Base-by-base conservation (phyloP, 352 stramenopile genomes). In the Phytophthora pisi region DNA sequence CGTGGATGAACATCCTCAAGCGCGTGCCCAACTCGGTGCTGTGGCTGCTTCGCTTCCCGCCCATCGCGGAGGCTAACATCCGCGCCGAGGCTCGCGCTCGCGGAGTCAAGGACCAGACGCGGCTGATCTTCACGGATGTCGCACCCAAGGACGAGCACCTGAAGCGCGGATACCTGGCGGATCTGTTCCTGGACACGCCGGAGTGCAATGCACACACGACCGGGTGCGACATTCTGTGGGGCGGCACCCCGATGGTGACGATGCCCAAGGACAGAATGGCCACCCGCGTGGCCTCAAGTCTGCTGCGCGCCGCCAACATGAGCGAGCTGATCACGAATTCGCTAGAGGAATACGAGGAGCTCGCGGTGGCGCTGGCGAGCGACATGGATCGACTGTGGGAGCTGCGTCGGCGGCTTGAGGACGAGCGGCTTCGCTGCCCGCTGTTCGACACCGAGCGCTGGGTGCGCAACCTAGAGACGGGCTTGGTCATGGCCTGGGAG, bases 1-100 rank as follows among this genome's bases (percentile, higher is more conserved):
- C 83, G 9, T 99, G 96, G 96, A 96, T 96, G 84, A 89, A 93
- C 54, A 96, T 98, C 54, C 74, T 99, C 15, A 93, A 95, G 71
- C 85, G 90, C 49, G 93, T 98, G 30, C 90, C 89, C 7, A 91
- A 97, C 60, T 90, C 88, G 42, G 76, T 98, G 20, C 69, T 99
- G 31, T 98, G 95, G 91, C 75, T 99, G 30, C 60, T 98, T 61
- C 78, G 88, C 23, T 98, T 97, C 61, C 91, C 77, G 34, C 86
- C 71, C 31, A 79, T 93, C 4, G 84, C 82, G 0, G 90, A 98
- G 56, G 77, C 79, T 3, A 98, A 98, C 68, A 84, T 98, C 42
- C 75, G 82, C 8, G 84, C 78, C 0, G 93, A 98, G 52, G 93
- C 92, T 0, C 65, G 72, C 1, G 81, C 79, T n/a, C 81, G 81